Conservation (phyloP, 108 stramenopile species). For the Nitzschia sp. region DNA sequence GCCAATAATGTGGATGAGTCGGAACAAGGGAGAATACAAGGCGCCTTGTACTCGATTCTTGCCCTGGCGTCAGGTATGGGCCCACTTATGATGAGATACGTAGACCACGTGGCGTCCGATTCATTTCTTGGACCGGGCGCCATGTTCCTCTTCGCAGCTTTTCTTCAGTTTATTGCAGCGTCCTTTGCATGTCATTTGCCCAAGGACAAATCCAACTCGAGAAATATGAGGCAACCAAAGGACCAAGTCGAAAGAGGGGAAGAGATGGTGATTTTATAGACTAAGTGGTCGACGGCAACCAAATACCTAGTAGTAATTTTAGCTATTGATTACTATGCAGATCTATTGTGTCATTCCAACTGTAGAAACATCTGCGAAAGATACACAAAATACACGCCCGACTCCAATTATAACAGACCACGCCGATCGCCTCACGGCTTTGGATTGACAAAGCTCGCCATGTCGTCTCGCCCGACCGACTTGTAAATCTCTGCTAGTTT, state of each 20-base stretch:
- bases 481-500: conserved; percentile 65
- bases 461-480: conserved; percentile 58
- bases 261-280: background rate
- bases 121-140: conserved; percentile 58
- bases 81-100: conserved; percentile 60
- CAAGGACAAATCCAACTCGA: conserved; percentile 51
- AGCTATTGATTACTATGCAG: background rate
- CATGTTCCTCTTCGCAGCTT: conserved; percentile 73
- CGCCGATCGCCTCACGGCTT: too few relatives aligned
- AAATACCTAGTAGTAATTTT: background rate
- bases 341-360: too few relatives aligned
- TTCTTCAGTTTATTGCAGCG: conserved; percentile 64
- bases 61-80: conserved; percentile 80
- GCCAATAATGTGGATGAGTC: conserved; percentile 76
- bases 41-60: conserved; percentile 74
- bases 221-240: background rate
- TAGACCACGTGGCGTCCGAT: conserved; percentile 63
- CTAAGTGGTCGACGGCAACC: background rate
- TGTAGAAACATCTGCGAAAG: background rate
- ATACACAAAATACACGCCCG: too few relatives aligned
- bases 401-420: background rate
- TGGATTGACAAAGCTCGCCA: conserved; percentile 69
- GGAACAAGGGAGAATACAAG: conserved; percentile 88
- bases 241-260: background rate
- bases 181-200: conserved; percentile 61